These are phyloP conservation scores for Cantharellus cinnabarinus DNA, from an alignment of 768 basidiomycete species.

Conservation along the genomic window DNA sequence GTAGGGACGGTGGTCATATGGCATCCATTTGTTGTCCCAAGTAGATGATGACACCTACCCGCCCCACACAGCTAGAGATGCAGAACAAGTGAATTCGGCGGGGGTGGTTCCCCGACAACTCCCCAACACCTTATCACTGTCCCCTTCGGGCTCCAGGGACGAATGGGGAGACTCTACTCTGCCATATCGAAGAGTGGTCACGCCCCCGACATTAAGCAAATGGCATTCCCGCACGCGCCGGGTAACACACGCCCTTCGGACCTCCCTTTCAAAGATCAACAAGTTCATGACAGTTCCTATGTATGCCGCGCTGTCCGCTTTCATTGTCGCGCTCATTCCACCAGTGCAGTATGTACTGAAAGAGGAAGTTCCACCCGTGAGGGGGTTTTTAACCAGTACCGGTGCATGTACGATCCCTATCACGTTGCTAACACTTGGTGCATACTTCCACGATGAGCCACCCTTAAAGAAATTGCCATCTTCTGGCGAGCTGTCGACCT, in stretches of 20 bases:
- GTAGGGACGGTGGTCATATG: conserved; percentile 87
- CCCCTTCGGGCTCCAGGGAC: conserved; percentile 12
- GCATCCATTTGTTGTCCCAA: conserved; percentile 58
- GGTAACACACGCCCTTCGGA: conserved; percentile 7
- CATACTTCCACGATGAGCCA: conserved; percentile 42
- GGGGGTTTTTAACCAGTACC: conserved; percentile 41
- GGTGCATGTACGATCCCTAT: conserved; percentile 73
- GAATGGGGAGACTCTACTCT: neutral
- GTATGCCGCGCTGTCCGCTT: conserved; percentile 53
- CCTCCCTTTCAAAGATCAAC: conserved; percentile 5
- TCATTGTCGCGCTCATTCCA: conserved; percentile 55
- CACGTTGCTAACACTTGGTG: conserved; percentile 79
- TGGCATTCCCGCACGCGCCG: neutral
- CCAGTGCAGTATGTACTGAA: conserved; percentile 57
- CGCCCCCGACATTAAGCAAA: neutral
- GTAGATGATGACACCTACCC: conserved; percentile 31
- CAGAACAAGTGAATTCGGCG: conserved; percentile 29
- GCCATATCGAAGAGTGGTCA: neutral
- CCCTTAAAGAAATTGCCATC: neutral
- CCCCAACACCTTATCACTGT: conserved; percentile 3
- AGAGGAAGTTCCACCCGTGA: conserved; percentile 40
- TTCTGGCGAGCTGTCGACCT: conserved; percentile 9
- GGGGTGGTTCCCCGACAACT: neutral
- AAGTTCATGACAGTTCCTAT: conserved; percentile 81
- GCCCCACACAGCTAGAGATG: conserved; percentile 16